Base-by-base conservation (phyloP, 208 protist species). In the Willaertia magna region DNA sequence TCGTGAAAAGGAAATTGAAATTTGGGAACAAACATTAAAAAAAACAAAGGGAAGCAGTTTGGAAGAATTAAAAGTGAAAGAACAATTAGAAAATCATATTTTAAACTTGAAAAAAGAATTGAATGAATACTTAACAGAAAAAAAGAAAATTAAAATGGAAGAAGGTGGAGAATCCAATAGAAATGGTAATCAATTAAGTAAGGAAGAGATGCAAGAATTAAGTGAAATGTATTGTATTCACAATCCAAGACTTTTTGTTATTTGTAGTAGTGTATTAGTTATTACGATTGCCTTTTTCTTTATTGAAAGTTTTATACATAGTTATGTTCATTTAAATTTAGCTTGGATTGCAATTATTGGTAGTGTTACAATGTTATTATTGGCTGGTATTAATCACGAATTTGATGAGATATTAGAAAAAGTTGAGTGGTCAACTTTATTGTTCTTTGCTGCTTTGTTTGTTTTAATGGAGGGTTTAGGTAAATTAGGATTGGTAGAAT, bases 391-490 rank as follows among this genome's bases (percentile, higher is more conserved):
- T 16, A 6, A 87, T 4, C n/a, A n/a, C n/a, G 86, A 91, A 7
- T 34, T 89, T 59, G 85, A 88, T 26, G 74, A 86, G 51, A 39
- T 91, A 18, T 30, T 91, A 44, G 86, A 85, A 49, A 85, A 90
- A 74, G 87, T 92, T 1, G 90, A 92, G 59, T 90, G 87, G 88
- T 11, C 51, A 47, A 92, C 90, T 42, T 74, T 92, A 39, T 34
- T 92, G 34, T 92, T 92, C 81, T 92, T 92, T 81, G 87, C 84
- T 6, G 74, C 74, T 20, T 79, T 92, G 4, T 92, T 92, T 52
- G 85, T 92, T 39, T 46, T 92, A 22, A 88, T 92, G 87, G 42
- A 87, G 9, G 86, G 49, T 44, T 81, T 91, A 11, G n/a, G 47
- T 22, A 11, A 47, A 44, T 52, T 88, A 11, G 89, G 74, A 44